Evolutionary conservation across 2,329 filamentous ascomycete genomes (phyloP), one percentile per base, ranked within the genome.

Genomic region (Xylariaceae sp.): DNA sequence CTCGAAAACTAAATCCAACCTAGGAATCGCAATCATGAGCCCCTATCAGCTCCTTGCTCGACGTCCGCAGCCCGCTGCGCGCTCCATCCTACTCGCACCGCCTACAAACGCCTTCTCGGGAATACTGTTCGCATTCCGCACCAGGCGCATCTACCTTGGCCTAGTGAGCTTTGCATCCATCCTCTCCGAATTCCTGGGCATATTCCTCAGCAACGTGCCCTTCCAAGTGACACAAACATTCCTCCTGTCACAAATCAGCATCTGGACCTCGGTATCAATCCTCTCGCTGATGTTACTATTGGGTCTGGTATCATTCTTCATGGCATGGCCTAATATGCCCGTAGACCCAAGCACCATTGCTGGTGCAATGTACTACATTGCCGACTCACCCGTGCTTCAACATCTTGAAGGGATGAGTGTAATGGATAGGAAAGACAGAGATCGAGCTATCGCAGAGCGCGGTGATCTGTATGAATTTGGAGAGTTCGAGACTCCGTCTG

Each of bases 141-240:
- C 50, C n/a, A 49, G 47, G 6, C 53, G 47, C 13, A 1, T 34
- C 14, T 55, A 53, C 7, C 44, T 55, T n/a, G 53, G 46, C 6
- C 1, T 39, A 2, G 49, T 55, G 18, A 47, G 42, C 10, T 36
- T 55, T n/a, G 47, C 50, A 14, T 53, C 50, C 6, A 42, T 55
- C 14, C 19, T 50, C 13, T 54, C 54, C 6, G 31, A 49, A 16
- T 50, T 31, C 3, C 53, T 55, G 6, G 18, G 70, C 2, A 62
- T 74, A 22, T 65, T 70, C 34, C 65, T 75, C 0, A 62, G 67
- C 57, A 72, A 72, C 50, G 64, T 74, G 12, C 71, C 70, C 1
- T 74, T 66, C 58, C 68, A 66, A 1, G 60, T 69, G 11, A 69
- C 66, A 17, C 67, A 70, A 54, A 70, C 69, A 6, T 69, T 59